Conservation (phyloP, 176 grass and related monocot species). For the Poa pratensis region DNA sequence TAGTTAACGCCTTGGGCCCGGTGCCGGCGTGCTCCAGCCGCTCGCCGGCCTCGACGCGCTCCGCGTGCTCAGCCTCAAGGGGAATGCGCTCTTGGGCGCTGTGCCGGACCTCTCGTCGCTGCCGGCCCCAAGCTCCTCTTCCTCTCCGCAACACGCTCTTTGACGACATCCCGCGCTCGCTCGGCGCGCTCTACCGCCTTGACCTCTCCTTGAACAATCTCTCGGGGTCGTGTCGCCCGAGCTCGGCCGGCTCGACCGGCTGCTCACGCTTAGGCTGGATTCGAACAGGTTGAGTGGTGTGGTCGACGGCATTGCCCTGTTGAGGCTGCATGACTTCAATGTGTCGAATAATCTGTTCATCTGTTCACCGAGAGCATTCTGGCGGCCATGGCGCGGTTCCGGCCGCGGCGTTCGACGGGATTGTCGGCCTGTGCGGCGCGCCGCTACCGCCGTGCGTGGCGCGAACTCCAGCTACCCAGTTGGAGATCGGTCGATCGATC, state of each 20-base stretch:
- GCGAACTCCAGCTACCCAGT: constrained; percentile 34
- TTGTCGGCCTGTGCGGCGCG: constrained; percentile 59
- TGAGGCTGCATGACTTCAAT: constrained; percentile 76
- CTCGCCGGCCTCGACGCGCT: constrained; percentile 66
- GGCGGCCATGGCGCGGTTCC: constrained; percentile 56
- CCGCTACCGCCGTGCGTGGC: constrained; percentile 63
- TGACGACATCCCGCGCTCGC: constrained; percentile 58
- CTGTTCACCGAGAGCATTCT: constrained; percentile 59
- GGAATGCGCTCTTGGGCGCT: constrained; percentile 55
- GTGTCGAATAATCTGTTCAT: constrained; percentile 62
- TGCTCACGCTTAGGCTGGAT: constrained; percentile 83
- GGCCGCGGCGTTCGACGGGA: constrained; percentile 48
- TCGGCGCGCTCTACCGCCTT: constrained; percentile 68
- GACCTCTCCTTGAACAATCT: constrained; percentile 72
- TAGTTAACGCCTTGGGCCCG: constrained; percentile 20
- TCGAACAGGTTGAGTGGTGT: constrained; percentile 67
- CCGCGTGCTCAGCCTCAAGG: constrained; percentile 89
- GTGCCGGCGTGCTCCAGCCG: constrained; percentile 55
- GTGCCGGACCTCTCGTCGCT: constrained; percentile 84
- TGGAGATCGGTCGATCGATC: no score
- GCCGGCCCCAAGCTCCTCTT: constrained; percentile 82
- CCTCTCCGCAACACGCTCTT: constrained; percentile 71
- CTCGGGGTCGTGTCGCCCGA: constrained; percentile 62
- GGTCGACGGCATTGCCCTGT: constrained; percentile 57
- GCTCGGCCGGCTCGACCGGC: constrained; percentile 54